Percentiles rank a stretch among this genome's conserved stretches.
Evolutionary conservation across 768 basidiomycete species (phyloP).

Genomic region (Leccinum rimulosum): DNA sequence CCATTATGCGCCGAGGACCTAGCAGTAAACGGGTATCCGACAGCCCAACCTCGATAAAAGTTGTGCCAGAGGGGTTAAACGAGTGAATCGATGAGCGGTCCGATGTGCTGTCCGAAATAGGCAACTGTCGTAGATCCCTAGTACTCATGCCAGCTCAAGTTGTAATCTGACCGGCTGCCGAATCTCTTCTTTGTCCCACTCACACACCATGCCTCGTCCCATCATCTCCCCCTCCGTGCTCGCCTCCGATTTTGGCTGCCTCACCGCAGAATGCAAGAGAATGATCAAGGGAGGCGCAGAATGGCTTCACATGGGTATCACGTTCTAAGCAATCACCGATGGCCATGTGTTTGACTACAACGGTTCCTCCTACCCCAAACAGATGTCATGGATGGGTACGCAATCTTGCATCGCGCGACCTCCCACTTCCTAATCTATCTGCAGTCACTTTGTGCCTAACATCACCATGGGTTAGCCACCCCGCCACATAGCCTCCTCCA

Average conservation of each 20-base stretch:
- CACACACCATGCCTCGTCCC: slow-evolving; percentile 65
- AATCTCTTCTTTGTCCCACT: slow-evolving; percentile 8
- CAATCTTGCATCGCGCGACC: neutral
- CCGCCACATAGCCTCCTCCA: neutral
- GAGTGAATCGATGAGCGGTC: neutral
- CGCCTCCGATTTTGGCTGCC: slow-evolving; percentile 94
- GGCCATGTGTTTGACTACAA: slow-evolving; percentile 9
- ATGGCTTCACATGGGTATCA: slow-evolving; percentile 95
- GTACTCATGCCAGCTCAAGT: slow-evolving; percentile 5
- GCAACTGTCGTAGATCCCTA: slow-evolving; percentile 28
- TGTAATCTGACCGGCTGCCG: slow-evolving; percentile 1
- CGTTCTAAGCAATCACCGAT: slow-evolving; percentile 3
- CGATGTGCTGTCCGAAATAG: slow-evolving; percentile 12
- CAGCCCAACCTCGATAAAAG: slow-evolving; percentile 13
- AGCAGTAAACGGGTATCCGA: slow-evolving; percentile 13
- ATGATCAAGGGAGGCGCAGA: slow-evolving; percentile 96
- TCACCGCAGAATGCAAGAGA: slow-evolving; percentile 91
- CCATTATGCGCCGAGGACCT: neutral
- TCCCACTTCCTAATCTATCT: slow-evolving; percentile 3
- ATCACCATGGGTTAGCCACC: slow-evolving; percentile 85
- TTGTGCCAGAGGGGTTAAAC: no score
- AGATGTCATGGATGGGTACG: slow-evolving; percentile 99
- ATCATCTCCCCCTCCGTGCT: slow-evolving; percentile 98
- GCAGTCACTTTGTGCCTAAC: slow-evolving; percentile 95
- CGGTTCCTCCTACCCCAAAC: neutral